Base-by-base conservation (phyloP, 441 rosid species). In the Erodium texanum region DNA sequence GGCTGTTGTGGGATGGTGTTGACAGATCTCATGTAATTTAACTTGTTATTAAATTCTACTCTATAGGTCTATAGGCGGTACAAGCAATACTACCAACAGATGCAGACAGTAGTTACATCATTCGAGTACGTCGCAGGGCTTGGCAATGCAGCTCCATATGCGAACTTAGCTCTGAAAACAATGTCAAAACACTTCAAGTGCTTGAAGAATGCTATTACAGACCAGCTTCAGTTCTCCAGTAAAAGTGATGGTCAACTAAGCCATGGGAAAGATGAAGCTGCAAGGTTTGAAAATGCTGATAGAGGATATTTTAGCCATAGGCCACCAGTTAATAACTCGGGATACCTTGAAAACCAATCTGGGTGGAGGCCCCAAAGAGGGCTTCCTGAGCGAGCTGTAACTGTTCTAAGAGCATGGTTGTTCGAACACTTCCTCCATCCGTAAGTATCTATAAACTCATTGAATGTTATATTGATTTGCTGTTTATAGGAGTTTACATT, bases 361-460 rank as follows among this genome's bases (percentile, higher is more conserved):
- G 86, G 85, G 18, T 91, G 94, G 96, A 82, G 96, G 67, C 92
- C 97, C 18, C 97, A 91, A 64, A 81, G 94, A 66, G 97, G 94
- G 64, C 85, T 91, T 52, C 97, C 96, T 8, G 97, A 89, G 79
- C 88, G 92, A 41, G 90, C 94, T 5, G 96, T 91, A 22, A 78
- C 87, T 0, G 90, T 91, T 34, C 90, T 91, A 14, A 78, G 86
- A 70, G 96, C 96, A 62, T 91, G 97, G 97, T 78, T 91, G 67
- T 91, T 89, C 38, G 97, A 91, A 56, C 92, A 91, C 77, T 91
- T 91, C 67, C 80, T 91, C 68, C 97, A 89, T 77, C 97, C 97
- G 97, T 91, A 72, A 85, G 96, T 82, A n/a, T n/a, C n/a, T n/a
- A n/a, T n/a, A n/a, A n/a, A n/a, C n/a, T n/a, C n/a, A n/a, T n/a